phyloP scores from a whole-genome alignment of 495 filamentous ascomycete species.

The Beverwykella pulmonaria region DNA sequence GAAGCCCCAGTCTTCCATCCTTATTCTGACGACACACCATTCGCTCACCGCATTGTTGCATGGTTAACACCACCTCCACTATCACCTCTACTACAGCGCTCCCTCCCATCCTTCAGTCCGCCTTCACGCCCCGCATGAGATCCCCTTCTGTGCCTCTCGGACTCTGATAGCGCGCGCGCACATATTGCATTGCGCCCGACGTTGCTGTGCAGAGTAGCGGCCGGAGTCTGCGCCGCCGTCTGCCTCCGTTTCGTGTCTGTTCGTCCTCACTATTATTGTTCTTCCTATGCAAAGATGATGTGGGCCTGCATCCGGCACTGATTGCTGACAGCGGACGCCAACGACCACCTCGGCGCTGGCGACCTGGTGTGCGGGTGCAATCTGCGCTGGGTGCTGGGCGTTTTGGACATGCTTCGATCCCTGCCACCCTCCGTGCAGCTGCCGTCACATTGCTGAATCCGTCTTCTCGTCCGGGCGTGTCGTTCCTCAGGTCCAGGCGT shows the following conservation, averaged over 20 bases:
- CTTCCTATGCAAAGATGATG: not conserved
- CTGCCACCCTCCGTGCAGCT: constrained; percentile 7
- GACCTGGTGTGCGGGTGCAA: constrained; percentile 20
- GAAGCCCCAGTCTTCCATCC: not conserved
- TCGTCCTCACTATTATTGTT: not conserved
- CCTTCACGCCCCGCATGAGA: not conserved
- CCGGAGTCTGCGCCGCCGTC: constrained; percentile 10
- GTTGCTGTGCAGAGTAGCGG: constrained; percentile 35
- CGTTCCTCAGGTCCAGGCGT: constrained; percentile 1
- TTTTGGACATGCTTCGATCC: constrained; percentile 23
- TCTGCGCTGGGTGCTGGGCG: constrained; percentile 4
- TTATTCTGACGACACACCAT: constrained; percentile 29
- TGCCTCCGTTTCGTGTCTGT: not conserved
- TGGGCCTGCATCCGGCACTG: constrained; percentile 20
- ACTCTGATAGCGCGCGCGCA: constrained; percentile 15
- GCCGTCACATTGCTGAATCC: constrained; percentile 13
- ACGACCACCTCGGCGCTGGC: not conserved
- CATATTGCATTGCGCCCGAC: constrained; percentile 21
- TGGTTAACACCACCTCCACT: too few species aligned
- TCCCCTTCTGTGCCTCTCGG: constrained; percentile 6
- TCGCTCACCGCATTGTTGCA: not conserved
- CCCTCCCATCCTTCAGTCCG: too few species aligned
- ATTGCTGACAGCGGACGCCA: constrained; percentile 25
- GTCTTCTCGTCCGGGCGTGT: not conserved
- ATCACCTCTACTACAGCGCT: not conserved